A percentile compares a stretch with the other conserved stretches of the same genome.
These are phyloP conservation scores for Penicillium angulare DNA, from an alignment of 495 filamentous ascomycete species.

Conservation along the genomic window DNA sequence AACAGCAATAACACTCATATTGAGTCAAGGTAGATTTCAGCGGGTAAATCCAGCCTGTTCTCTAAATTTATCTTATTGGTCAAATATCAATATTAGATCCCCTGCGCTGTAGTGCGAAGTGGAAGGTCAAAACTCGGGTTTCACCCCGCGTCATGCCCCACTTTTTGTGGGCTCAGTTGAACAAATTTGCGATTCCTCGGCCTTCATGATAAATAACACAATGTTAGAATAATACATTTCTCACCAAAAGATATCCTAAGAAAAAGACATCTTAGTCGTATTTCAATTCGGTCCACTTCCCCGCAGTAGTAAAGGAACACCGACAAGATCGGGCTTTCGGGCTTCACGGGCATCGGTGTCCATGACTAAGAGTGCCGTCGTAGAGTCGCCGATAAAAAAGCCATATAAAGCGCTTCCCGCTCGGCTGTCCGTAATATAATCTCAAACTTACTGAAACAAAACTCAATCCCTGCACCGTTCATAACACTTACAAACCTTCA, in stretches of 20 bases:
- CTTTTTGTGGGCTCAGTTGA: slow-evolving; percentile 2
- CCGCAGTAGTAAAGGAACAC: not conserved
- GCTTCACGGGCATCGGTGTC: slow-evolving; percentile 23
- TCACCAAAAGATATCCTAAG: not conserved
- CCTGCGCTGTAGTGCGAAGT: not conserved
- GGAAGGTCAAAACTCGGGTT: slow-evolving; percentile 1
- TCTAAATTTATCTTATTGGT: no score
- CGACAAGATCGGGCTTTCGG: slow-evolving; percentile 27
- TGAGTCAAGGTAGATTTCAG: no score
- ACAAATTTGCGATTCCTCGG: not conserved
- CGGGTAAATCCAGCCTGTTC: no score
- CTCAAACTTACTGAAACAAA: not conserved
- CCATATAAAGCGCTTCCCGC: slow-evolving; percentile 23
- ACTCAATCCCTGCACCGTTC: not conserved
- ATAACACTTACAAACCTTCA: not conserved
- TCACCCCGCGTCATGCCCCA: slow-evolving; percentile 11
- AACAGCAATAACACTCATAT: slow-evolving; percentile 47
- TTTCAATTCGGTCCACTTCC: not conserved
- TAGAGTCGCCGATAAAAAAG: not conserved
- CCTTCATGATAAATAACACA: no score
- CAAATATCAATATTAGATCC: no score
- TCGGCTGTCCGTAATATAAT: not conserved
- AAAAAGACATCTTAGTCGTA: no score
- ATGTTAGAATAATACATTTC: not conserved
- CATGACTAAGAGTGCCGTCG: slow-evolving; percentile 28